Evolutionary conservation across 2,329 filamentous ascomycete genomes (phyloP).

Genomic region (Cadophora luteo-olivacea): DNA sequence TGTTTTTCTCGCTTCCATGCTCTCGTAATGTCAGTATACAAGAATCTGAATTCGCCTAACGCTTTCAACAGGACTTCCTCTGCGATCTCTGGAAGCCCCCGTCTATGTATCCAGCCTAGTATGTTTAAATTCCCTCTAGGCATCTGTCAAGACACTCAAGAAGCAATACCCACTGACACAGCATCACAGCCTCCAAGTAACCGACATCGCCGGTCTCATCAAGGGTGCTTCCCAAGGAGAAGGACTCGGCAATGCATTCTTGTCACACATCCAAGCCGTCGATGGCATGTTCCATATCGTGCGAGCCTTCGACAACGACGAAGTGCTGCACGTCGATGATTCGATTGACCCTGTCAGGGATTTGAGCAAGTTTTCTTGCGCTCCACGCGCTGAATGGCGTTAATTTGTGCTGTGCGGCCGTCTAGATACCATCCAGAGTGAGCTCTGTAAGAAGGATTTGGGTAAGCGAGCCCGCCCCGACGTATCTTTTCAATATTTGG

Average conservation of each 20-base stretch:
- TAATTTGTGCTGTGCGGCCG: constrained; percentile 28
- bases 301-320: constrained; percentile 53
- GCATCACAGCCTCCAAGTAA: constrained; percentile 49
- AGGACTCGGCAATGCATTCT: constrained; percentile 53
- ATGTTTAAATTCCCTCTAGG: no score
- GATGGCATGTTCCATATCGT: constrained; percentile 55
- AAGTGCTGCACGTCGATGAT: constrained; percentile 55
- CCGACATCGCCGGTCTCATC: constrained; percentile 54
- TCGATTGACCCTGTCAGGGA: constrained; percentile 53
- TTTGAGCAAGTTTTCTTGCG: constrained; percentile 45
- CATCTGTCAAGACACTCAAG: no score
- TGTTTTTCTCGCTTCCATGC: no score
- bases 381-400: neutral
- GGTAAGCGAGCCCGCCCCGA: constrained; percentile 31
- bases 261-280: constrained; percentile 54
- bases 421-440: constrained; percentile 48
- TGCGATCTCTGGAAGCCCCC: constrained; percentile 55
- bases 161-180: neutral
- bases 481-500: neutral
- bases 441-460: constrained; percentile 52
- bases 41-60: neutral
- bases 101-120: constrained; percentile 50
- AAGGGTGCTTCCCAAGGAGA: constrained; percentile 53
- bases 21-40: no score
- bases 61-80: constrained; percentile 48